Conservation (phyloP, 805 yeast genomes). For the Nakazawaea sp. region DNA sequence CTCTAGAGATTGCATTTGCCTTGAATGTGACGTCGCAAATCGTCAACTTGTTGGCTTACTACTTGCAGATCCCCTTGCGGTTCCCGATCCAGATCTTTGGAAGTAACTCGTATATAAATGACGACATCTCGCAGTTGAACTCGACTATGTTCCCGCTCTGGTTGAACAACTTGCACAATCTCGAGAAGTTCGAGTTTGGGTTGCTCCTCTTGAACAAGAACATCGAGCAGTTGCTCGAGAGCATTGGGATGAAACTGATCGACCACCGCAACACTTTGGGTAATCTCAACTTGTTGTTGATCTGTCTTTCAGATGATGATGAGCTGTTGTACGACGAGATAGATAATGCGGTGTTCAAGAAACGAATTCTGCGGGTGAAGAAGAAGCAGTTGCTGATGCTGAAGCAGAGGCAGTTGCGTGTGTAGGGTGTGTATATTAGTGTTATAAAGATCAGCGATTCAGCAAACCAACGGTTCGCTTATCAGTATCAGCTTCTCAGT, state of each 20-base stretch:
- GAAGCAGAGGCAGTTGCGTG: too few species aligned
- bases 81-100: constrained; percentile 44
- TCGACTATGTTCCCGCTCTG: constrained; percentile 41
- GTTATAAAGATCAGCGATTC: too few species aligned
- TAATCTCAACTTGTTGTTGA: constrained; percentile 25
- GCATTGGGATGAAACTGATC: constrained; percentile 20
- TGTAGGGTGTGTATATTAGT: too few species aligned
- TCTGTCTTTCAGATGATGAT: constrained; percentile 21
- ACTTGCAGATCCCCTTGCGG: constrained; percentile 37
- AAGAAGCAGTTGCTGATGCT: constrained; percentile 4
- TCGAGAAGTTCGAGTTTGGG: constrained; percentile 43
- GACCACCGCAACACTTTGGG: constrained; percentile 25
- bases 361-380: constrained; percentile 3
- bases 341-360: background rate
- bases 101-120: constrained; percentile 39
- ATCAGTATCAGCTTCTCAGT: too few species aligned
- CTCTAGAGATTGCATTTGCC: constrained; percentile 38
- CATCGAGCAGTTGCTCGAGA: constrained; percentile 35
- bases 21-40: constrained; percentile 40
- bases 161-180: constrained; percentile 20
- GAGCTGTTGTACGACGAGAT: background rate
- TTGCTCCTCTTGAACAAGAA: constrained; percentile 37
- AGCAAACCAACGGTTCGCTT: too few species aligned
- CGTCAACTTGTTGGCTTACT: constrained; percentile 29
- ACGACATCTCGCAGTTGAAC: constrained; percentile 35